Conservation (phyloP, 2,329 filamentous ascomycete species). For the Penicillium paneum region DNA sequence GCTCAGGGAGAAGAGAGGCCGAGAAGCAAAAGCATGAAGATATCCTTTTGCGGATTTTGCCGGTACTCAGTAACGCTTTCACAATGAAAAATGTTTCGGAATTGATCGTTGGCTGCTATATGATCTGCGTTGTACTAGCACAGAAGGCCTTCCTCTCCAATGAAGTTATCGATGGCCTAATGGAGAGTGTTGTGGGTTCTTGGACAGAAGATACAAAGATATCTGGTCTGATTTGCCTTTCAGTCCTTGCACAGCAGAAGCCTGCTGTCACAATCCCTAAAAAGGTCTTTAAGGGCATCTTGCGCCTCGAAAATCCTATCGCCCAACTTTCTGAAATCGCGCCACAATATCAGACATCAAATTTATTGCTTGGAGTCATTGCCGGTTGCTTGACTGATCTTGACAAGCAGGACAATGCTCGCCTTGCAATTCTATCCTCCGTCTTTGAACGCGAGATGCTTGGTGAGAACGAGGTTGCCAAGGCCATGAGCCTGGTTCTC, state of each 20-base stretch:
- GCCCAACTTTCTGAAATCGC: constrained; percentile 35
- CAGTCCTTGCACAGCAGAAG: constrained; percentile 77
- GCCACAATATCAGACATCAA: constrained; percentile 32
- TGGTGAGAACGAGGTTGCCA: constrained; percentile 28
- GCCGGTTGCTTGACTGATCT: constrained; percentile 34
- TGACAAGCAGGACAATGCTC: constrained; percentile 30
- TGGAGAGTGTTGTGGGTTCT: constrained; percentile 79
- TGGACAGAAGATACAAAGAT: constrained; percentile 72
- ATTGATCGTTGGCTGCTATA: constrained; percentile 82
- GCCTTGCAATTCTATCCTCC: constrained; percentile 48
- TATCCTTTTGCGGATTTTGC: constrained; percentile 65
- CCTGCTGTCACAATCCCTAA: constrained; percentile 66
- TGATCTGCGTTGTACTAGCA: constrained; percentile 81
- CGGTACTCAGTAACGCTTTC: constrained; percentile 72
- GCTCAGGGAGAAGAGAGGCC: constrained; percentile 70
- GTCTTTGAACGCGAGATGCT: constrained; percentile 36
- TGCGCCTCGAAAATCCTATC: constrained; percentile 34
- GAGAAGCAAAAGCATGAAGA: constrained; percentile 79
- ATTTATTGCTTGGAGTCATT: constrained; percentile 39
- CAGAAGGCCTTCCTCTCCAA: constrained; percentile 79
- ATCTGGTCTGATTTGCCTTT: constrained; percentile 73
- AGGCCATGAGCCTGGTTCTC: constrained; percentile 35
- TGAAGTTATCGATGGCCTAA: constrained; percentile 74
- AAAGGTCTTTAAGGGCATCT: constrained; percentile 59
- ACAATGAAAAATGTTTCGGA: constrained; percentile 72